A percentile compares a stretch with the other conserved stretches of the same genome.
Evolutionary conservation across 495 filamentous ascomycete genomes (phyloP).

Genomic region (Hypoxylon fuscum): DNA sequence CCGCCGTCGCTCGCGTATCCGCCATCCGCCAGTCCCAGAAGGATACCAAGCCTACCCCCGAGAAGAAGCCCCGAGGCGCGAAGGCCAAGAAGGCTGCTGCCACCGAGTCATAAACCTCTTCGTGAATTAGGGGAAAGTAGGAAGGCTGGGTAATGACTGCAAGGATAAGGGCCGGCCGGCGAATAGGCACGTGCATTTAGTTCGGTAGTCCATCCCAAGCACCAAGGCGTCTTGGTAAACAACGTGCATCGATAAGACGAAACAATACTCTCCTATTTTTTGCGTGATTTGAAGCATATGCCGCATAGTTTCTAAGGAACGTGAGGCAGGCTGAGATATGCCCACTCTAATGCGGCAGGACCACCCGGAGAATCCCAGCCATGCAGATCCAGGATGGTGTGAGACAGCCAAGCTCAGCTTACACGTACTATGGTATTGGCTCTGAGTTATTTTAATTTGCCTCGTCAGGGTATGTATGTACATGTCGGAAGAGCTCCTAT

Average conservation of each 20-base stretch:
- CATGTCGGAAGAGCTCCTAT: conserved; percentile 2
- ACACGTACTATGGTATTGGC: conserved; percentile 5
- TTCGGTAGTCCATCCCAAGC: conserved; percentile 36
- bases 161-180: conserved; percentile 34
- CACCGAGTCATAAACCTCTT: conserved; percentile 41
- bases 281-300: conserved; percentile 33
- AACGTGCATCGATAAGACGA: conserved; percentile 15
- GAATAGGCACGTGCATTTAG: conserved; percentile 33
- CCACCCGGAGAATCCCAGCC: conserved; percentile 29
- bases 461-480: not conserved
- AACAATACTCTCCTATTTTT: not conserved
- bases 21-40: conserved; percentile 83
- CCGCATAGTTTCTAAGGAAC: conserved; percentile 1
- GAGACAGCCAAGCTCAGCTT: conserved; percentile 7
- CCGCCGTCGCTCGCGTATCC: conserved; percentile 87
- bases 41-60: conserved; percentile 76
- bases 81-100: conserved; percentile 82
- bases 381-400: conserved; percentile 10
- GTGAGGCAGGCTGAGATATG: conserved; percentile 14
- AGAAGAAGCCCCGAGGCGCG: conserved; percentile 77
- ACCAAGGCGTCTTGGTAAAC: conserved; percentile 8
- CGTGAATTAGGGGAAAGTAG: conserved; percentile 20
- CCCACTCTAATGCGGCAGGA: conserved; percentile 27
- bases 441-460: conserved; percentile 33
- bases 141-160: conserved; percentile 23